phyloP scores from a whole-genome alignment of 768 basidiomycete genomes.

The Galerina sulciceps region DNA sequence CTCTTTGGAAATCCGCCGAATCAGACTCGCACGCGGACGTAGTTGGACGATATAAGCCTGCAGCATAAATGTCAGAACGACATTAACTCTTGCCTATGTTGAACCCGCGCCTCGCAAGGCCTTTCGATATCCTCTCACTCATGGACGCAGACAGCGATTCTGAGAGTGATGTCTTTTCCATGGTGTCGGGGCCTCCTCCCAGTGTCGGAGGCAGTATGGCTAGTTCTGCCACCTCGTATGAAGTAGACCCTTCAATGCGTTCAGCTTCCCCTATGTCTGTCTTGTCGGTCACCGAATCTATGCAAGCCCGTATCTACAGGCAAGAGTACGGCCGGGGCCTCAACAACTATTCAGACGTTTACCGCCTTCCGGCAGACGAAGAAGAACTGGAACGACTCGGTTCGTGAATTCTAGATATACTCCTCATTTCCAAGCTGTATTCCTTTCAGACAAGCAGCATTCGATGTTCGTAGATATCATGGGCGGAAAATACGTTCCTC shows the following conservation, averaged over 20 bases:
- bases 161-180: constrained; percentile 50
- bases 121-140: neutral
- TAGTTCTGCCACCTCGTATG: constrained; percentile 61
- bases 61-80: neutral
- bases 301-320: constrained; percentile 60
- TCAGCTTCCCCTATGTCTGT: constrained; percentile 72
- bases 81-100: constrained; percentile 3
- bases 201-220: constrained; percentile 39
- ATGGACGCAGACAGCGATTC: constrained; percentile 43
- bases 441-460: constrained; percentile 65
- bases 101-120: neutral
- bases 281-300: constrained; percentile 66
- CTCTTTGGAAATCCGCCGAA: constrained; percentile 27
- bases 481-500: constrained; percentile 66
- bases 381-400: constrained; percentile 75
- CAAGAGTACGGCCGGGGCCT: constrained; percentile 71
- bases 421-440: constrained; percentile 9
- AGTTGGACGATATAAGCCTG: constrained; percentile 7
- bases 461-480: constrained; percentile 63
- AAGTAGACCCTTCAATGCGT: constrained; percentile 54
- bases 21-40: constrained; percentile 20
- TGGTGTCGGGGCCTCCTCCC: constrained; percentile 43
- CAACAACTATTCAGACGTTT: constrained; percentile 82
- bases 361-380: constrained; percentile 78
- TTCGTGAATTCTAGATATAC: constrained; percentile 32